A percentile compares a stretch with the other conserved stretches of the same genome.
Conservation (phyloP, 2,329 filamentous ascomycete species). For the Talaromyces sp. region DNA sequence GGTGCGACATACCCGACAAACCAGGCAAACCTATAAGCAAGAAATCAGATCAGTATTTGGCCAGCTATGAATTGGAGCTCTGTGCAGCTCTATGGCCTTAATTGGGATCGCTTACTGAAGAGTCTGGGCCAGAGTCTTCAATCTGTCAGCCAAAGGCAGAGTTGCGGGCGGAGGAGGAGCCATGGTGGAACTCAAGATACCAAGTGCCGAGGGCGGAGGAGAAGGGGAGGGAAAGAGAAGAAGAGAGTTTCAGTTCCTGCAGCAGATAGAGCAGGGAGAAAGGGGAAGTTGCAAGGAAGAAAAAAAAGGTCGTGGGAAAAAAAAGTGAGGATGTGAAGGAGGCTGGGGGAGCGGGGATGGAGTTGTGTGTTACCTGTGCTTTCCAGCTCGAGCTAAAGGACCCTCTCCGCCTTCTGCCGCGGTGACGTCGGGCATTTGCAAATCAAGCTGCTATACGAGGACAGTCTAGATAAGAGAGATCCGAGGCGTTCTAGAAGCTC, state of each 20-base stretch:
- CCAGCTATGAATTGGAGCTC: slow-evolving; percentile 11
- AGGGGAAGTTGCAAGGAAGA: neutral
- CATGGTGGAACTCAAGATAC: slow-evolving; percentile 49
- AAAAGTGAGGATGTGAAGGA: slow-evolving; percentile 15
- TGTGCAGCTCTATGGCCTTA: slow-evolving; percentile 11
- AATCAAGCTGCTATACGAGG: too few species aligned
- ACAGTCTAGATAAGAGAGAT: too few species aligned
- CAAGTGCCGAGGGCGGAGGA: slow-evolving; percentile 9
- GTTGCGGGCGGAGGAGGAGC: slow-evolving; percentile 72
- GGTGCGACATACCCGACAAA: slow-evolving; percentile 69
- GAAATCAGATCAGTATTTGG: slow-evolving; percentile 35
- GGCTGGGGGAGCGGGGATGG: slow-evolving; percentile 21
- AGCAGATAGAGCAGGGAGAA: slow-evolving; percentile 1
- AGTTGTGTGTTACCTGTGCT: slow-evolving; percentile 24
- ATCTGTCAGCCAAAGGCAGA: slow-evolving; percentile 72
- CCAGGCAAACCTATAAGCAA: slow-evolving; percentile 63
- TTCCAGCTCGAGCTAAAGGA: neutral
- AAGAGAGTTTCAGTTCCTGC: neutral
- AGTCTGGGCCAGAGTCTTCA: slow-evolving; percentile 79
- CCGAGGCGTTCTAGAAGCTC: too few species aligned
- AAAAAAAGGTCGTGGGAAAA: neutral
- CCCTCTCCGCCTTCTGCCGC: neutral
- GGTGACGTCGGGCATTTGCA: neutral
- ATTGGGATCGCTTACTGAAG: slow-evolving; percentile 71
- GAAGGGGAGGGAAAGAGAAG: slow-evolving; percentile 9